Evolutionary conservation across 164 flowering plant genomes (phyloP).

Genomic region (Kalanchoe fedtschenkoi): DNA sequence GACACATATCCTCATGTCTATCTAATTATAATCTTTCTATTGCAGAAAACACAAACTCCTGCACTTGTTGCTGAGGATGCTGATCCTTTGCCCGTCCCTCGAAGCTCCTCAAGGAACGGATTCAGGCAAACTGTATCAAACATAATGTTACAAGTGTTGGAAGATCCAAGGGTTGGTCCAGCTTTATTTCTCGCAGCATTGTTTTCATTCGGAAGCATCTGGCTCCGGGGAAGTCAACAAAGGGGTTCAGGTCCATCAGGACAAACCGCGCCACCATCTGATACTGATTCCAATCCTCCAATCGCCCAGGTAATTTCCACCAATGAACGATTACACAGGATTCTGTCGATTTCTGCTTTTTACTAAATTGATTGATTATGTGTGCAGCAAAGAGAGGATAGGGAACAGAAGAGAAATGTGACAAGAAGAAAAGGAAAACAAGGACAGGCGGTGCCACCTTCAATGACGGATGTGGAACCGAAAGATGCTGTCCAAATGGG

Average conservation of each 20-base stretch:
- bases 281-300: neutral
- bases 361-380: slow-evolving; percentile 5
- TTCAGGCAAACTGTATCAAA: slow-evolving; percentile 31
- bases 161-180: slow-evolving; percentile 84
- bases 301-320: neutral
- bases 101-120: slow-evolving; percentile 34
- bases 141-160: slow-evolving; percentile 24
- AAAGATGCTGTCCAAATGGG: slow-evolving; percentile 53
- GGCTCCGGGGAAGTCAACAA: slow-evolving; percentile 42
- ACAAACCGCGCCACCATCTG: slow-evolving; percentile 20
- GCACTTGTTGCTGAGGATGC: slow-evolving; percentile 70
- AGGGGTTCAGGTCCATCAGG: slow-evolving; percentile 19
- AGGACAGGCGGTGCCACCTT: slow-evolving; percentile 22
- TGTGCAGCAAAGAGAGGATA: slow-evolving; percentile 36
- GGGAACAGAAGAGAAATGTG: slow-evolving; percentile 15
- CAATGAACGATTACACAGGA: neutral
- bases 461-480: slow-evolving; percentile 59
- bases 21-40: neutral
- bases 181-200: slow-evolving; percentile 60
- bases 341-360: neutral
- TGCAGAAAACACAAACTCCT: slow-evolving; percentile 63
- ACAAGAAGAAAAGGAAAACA: slow-evolving; percentile 11
- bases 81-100: slow-evolving; percentile 35
- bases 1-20: neutral
- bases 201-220: slow-evolving; percentile 57